These are phyloP conservation scores for Solanum dulcamara DNA, from an alignment of 257 asterid genomes.

Conservation along the genomic window DNA sequence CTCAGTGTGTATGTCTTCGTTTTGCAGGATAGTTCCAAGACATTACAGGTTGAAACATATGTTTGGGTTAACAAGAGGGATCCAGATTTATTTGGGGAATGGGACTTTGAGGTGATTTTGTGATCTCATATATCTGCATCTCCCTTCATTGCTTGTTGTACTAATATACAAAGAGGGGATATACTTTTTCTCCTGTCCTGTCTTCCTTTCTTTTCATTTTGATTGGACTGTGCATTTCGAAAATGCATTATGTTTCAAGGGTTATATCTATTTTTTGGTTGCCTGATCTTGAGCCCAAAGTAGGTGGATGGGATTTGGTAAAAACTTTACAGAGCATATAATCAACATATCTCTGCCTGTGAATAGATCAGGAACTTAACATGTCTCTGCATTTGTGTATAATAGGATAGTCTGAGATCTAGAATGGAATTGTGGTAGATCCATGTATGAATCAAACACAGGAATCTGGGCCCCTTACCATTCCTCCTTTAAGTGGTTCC, in stretches of 20 bases:
- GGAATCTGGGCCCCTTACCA: not conserved
- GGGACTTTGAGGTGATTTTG: conserved; percentile 60
- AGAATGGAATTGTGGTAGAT: not conserved
- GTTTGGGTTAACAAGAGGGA: conserved; percentile 58
- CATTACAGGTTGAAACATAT: conserved; percentile 39
- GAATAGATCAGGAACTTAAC: not conserved
- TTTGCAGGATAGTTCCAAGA: conserved; percentile 57
- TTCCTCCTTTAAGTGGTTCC: not conserved
- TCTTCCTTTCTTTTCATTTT: not conserved
- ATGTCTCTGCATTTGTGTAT: not conserved
- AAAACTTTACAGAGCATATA: not conserved
- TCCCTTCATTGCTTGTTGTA: not conserved
- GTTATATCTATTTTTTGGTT: not conserved
- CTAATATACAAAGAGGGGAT: not conserved
- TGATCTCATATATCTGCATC: not conserved
- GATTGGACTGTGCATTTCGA: not conserved
- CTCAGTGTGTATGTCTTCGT: not conserved
- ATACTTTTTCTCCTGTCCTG: not conserved
- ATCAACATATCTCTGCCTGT: not conserved
- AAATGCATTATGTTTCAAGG: not conserved
- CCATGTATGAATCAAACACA: not conserved
- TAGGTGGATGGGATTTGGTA: not conserved
- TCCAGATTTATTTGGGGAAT: conserved; percentile 63
- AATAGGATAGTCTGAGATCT: not conserved
- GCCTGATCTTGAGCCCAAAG: not conserved